Base-by-base conservation (phyloP, 2,329 filamentous ascomycete genomes). In the Bipolaris gigantea region DNA sequence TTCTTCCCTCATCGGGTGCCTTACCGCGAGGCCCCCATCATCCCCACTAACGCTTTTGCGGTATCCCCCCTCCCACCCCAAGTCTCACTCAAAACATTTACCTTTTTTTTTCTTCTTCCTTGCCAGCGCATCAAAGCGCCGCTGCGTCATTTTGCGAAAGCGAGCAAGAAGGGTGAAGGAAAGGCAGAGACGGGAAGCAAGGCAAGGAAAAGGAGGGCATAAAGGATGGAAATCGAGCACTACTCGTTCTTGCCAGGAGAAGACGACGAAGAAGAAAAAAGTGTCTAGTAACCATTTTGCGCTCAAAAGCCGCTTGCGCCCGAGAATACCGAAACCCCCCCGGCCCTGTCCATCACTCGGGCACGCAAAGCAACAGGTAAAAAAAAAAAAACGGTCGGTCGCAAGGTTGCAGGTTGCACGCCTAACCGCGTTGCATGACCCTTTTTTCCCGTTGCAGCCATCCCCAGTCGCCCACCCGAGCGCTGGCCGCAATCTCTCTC, bases 21-120 rank as follows among this genome's bases (percentile, higher is more conserved):
- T 46, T 61, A 56, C 41, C 45, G 56, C 59, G 50, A 59, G 59
- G 46, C 47, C 46, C 19, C 38, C 45, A 52, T 48, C 41, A 50
- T 47, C 48, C 27, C 27, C 55, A 30, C 55, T 57, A 57, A 50
- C 23, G 38, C 53, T 47, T 41, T 43, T 19, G 38, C 48, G 18
- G 38, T 35, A 38, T 19, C 40, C 32, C 40, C 27, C 35, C 33
- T n/a, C 43, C 46, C 3, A 10, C 10, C 27, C 25, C 25, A 27
- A 30, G 27, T 30, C 27, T 30, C 27, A 30, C 27, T 30, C 27
- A 30, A 30, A 30, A 30, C 27, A 30, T 49, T 52, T 16, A 40
- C 27, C 32, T 30, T 38, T 33, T 21, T 21, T 30, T 49, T 52
- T 16, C 45, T 19, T 35, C 23, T 38, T 33, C 5, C 5, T 30